Base-by-base conservation (phyloP, 305 asterid species). In the Fraxinus greggii region DNA sequence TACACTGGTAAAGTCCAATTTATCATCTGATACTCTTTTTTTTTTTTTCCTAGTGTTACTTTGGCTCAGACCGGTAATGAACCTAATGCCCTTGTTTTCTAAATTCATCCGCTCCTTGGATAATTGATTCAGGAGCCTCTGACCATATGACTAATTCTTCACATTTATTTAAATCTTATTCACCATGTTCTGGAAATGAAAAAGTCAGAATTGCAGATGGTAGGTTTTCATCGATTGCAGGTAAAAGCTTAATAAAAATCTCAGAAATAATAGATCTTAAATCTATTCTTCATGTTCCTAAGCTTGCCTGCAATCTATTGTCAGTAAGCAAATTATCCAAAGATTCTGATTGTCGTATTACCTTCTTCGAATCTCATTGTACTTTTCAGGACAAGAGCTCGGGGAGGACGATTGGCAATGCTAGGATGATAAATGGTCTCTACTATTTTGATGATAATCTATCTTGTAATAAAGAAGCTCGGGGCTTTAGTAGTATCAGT, bases 241-340 rank as follows among this genome's bases (percentile, higher is more conserved):
- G 77, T 12, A 79, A 65, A 63, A 19, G 65, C 5, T 13, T 19
- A 0, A 23, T 63, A 28, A 15, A 51, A 75, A 13, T 45, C 13
- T 19, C 13, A 17, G 9, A 29, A 3, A 48, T 7, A 13, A 7
- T 36, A 12, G 2, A 28, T 45, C 19, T 80, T 6, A 42, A 21
- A 19, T 32, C 4, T 72, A 24, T 80, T 21, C 78, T 69, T 51
- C 84, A 76, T 40, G 40, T 77, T 15, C 17, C 81, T 36, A 82
- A 76, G 45, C 40, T 82, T 15, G 0, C 63, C 7, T 33, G 76
- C 54, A 42, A 42, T 12, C 54, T 13, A n/a, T 13, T 13, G 56
- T 45, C 7, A 3, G 21, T 15, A 48, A 82, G 0, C 28, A 82
- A 77, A 82, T 4, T 82, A 19, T 40, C 32, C 33, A 76, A 12